Evolutionary conservation across 805 yeast genomes (phyloP).

Genomic region (Naumovozyma dairenensis): DNA sequence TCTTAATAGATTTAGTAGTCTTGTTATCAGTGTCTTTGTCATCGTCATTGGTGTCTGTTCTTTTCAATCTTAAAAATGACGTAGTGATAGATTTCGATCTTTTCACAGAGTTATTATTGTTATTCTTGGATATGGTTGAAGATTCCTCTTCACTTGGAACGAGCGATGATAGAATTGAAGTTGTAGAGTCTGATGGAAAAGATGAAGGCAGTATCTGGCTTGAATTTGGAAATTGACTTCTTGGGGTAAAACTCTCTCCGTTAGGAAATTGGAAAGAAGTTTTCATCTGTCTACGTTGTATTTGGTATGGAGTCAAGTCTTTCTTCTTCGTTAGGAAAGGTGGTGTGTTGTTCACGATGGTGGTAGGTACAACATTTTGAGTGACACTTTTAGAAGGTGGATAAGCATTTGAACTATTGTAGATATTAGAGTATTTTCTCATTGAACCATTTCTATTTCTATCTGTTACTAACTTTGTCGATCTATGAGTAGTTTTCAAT

Average conservation of each 20-base stretch:
- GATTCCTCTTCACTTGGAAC: not conserved
- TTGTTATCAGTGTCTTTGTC: not conserved
- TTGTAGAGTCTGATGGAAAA: not conserved
- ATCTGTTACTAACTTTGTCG: too few relatives aligned
- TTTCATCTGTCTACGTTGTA: slow-evolving; percentile 24
- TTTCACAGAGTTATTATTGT: not conserved
- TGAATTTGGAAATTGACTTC: slow-evolving; percentile 3
- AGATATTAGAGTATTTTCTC: too few relatives aligned
- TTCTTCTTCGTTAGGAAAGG: too few relatives aligned
- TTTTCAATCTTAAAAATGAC: not conserved
- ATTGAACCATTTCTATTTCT: too few relatives aligned
- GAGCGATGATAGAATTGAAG: not conserved
- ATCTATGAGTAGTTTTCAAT: too few relatives aligned
- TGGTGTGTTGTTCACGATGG: too few relatives aligned
- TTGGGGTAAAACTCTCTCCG: slow-evolving; percentile 28
- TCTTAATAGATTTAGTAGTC: slow-evolving; percentile 1
- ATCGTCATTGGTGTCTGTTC: not conserved
- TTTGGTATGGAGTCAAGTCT: slow-evolving; percentile 22
- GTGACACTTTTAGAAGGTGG: too few relatives aligned
- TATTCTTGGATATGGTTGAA: not conserved
- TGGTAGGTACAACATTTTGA: too few relatives aligned
- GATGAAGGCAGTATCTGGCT: not conserved
- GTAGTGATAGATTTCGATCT: not conserved
- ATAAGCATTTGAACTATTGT: too few relatives aligned
- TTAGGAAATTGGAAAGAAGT: slow-evolving; percentile 24